phyloP scores from a whole-genome alignment of 225 moss, liverwort and hornwort species.

The Pseudoscleropodium purum region DNA sequence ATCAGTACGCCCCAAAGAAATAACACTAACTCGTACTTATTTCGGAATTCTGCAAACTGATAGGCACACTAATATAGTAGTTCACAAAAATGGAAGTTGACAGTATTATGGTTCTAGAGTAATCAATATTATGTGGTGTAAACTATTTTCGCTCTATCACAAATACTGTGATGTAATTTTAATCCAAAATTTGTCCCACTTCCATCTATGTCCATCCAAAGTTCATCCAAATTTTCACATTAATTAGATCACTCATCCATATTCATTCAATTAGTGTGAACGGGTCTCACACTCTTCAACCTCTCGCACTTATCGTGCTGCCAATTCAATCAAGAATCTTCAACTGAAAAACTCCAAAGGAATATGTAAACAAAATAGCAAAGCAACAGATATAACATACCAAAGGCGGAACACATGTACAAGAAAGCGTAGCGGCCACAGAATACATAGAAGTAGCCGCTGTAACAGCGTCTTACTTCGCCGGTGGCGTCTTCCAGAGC shows the following conservation, averaged over 20 bases:
- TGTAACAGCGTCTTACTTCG: slow-evolving; percentile 37
- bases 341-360: background rate
- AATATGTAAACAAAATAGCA: background rate
- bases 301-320: background rate
- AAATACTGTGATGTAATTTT: background rate
- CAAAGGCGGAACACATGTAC: background rate
- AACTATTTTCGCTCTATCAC: background rate
- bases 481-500: slow-evolving; percentile 43
- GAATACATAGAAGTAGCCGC: slow-evolving; percentile 30
- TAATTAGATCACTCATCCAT: background rate
- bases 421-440: slow-evolving; percentile 51
- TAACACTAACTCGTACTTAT: background rate
- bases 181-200: background rate
- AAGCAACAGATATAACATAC: background rate
- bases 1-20: background rate
- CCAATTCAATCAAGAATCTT: background rate
- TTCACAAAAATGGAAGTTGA: background rate
- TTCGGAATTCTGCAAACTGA: background rate
- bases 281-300: background rate
- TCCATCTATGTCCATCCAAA: background rate
- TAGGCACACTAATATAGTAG: background rate
- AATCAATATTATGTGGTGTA: background rate
- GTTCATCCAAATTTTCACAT: background rate
- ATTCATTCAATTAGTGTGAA: background rate
- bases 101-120: background rate